These are phyloP conservation scores for Lactifluus pinguis DNA, from an alignment of 768 basidiomycete species.

Conservation along the genomic window DNA sequence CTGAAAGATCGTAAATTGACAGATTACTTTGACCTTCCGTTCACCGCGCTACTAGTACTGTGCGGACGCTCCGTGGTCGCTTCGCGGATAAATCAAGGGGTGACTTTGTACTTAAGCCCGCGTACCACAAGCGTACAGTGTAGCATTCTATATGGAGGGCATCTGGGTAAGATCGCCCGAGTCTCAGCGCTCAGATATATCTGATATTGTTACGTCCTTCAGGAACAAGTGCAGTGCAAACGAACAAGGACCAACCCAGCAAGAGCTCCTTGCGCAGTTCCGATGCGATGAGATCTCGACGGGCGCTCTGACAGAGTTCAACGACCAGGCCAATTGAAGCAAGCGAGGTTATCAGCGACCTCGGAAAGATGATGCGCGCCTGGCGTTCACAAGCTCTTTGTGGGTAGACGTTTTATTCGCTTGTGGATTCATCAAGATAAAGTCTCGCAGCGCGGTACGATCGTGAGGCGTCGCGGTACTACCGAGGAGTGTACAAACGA, in stretches of 20 bases:
- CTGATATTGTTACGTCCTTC: background rate
- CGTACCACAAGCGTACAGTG: slow-evolving; percentile 94
- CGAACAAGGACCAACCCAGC: slow-evolving; percentile 67
- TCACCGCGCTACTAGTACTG: slow-evolving; percentile 87
- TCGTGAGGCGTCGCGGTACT: too few species aligned
- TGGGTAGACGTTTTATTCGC: too few species aligned
- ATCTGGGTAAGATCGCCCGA: slow-evolving; percentile 73
- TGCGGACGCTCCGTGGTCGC: slow-evolving; percentile 59
- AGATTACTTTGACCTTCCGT: slow-evolving; percentile 92
- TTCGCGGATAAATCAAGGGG: slow-evolving; percentile 62
- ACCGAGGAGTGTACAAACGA: too few species aligned
- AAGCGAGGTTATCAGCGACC: slow-evolving; percentile 76
- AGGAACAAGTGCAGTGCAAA: slow-evolving; percentile 23
- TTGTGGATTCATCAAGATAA: too few species aligned
- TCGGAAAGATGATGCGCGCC: slow-evolving; percentile 74
- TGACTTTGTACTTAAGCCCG: slow-evolving; percentile 82
- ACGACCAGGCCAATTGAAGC: slow-evolving; percentile 79
- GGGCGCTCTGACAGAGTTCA: slow-evolving; percentile 72
- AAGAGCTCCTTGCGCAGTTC: slow-evolving; percentile 96
- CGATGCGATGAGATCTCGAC: slow-evolving; percentile 95
- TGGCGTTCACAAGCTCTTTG: slow-evolving; percentile 71
- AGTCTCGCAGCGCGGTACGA: too few species aligned
- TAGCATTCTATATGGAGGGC: slow-evolving; percentile 92
- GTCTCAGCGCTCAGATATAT: background rate
- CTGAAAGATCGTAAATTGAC: slow-evolving; percentile 70